Base-by-base conservation (phyloP, 805 yeast genomes). In the Schwanniomyces vanrijiae region DNA sequence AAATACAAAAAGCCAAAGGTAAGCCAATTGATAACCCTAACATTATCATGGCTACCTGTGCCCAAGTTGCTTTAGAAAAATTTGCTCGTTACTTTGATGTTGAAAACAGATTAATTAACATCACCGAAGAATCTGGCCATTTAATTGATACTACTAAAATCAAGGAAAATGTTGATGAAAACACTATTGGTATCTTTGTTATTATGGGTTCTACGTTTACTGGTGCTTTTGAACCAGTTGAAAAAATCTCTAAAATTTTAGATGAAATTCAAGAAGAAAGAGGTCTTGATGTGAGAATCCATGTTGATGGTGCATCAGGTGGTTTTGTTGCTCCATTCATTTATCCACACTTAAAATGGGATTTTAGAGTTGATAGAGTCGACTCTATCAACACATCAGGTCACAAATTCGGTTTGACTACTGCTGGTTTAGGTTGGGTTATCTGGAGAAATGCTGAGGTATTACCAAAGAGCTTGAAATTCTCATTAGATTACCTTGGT, bases 61-160 rank as follows among this genome's bases (percentile, higher is more conserved):
- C 92, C 45, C 97, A 90, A 69, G 97, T 91, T 40, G 96, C 96
- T 0, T 74, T 91, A 58, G 97, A 90, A 69, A 90, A 90, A 71
- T 91, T 91, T 69, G 96, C 97, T 13, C 76, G 96, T 43, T 90
- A 90, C 69, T 91, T 90, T 67, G 97, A 90, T 58, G 97, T 90
- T 40, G 96, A 90, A 62, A 80, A 87, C 51, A 77, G 96, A 56
- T 65, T 88, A 53, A 77, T 91, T 49, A 84, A 86, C 11, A 89
- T 89, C 24, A 73, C 76, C 20, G 76, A 72, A 43, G 75, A 77
- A 40, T 73, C 83, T 40, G 81, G 83, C 55, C 87, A 84, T 66
- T 73, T 84, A 49, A 73, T 90, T 58, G 91, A 88, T 60, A 65
- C 78, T 24, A 58, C 75, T 29, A 73, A 80, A 54, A 75, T 91